These are phyloP conservation scores for Evernia prunastri DNA, from an alignment of 495 filamentous ascomycete species.

Conservation along the genomic window DNA sequence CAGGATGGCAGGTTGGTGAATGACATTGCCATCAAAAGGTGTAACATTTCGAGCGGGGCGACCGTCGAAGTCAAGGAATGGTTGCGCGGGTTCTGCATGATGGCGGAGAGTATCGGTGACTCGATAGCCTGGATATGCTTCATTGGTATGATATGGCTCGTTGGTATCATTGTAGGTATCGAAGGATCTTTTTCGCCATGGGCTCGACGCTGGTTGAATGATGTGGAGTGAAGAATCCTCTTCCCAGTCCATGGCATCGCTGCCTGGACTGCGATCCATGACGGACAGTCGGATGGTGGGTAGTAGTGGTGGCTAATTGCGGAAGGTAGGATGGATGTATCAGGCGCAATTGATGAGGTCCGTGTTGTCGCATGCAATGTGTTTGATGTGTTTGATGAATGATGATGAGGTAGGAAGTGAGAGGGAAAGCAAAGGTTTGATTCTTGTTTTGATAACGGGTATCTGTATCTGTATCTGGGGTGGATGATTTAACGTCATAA, in stretches of 20 bases:
- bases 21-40: not conserved
- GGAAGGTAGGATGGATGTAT: not conserved
- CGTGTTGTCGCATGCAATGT: not conserved
- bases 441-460: not conserved
- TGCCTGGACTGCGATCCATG: not conserved
- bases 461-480: no score
- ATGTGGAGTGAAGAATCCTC: constrained; percentile 5
- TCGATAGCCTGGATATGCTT: not conserved
- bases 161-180: constrained; percentile 2
- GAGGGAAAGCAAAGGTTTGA: not conserved
- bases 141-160: not conserved
- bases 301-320: not conserved
- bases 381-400: constrained; percentile 1
- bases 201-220: not conserved
- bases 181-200: constrained; percentile 1
- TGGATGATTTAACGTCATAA: not conserved
- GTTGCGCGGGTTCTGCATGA: not conserved
- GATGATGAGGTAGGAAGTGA: not conserved
- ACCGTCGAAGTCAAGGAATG: not conserved
- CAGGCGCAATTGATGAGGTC: not conserved
- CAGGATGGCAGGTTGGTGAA: not conserved
- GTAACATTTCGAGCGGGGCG: not conserved
- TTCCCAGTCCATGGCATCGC: not conserved
- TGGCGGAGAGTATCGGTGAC: not conserved
- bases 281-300: not conserved